These are phyloP conservation scores for Eutrema yunnanense DNA, from an alignment of 345 rosid species.

Conservation along the genomic window DNA sequence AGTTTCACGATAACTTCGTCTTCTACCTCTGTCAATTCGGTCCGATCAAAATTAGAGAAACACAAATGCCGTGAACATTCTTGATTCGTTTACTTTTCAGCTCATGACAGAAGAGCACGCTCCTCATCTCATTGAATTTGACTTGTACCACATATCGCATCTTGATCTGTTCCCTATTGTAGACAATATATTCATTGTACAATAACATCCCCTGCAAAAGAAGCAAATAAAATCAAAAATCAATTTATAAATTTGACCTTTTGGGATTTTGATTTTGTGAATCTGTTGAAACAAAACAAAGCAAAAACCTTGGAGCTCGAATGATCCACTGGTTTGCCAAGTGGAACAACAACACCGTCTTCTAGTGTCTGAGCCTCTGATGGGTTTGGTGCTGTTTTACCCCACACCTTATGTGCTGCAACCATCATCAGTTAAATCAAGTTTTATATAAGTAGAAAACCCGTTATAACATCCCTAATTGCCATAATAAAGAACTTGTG, in stretches of 20 bases:
- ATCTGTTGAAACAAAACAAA: neutral
- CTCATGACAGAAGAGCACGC: too few relatives aligned
- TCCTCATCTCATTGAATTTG: slow-evolving; percentile 38
- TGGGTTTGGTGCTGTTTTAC: slow-evolving; percentile 56
- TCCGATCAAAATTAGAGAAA: too few relatives aligned
- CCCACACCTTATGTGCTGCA: slow-evolving; percentile 87
- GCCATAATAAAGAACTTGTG: neutral
- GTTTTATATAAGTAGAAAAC: neutral
- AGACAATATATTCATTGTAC: slow-evolving; percentile 82
- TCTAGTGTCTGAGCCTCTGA: slow-evolving; percentile 50
- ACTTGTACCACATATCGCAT: slow-evolving; percentile 76
- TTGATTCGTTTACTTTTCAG: too few relatives aligned
- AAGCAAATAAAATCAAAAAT: neutral
- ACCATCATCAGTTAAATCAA: slow-evolving; percentile 6
- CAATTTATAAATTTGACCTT: neutral
- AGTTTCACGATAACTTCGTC: too few relatives aligned
- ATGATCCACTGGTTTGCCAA: slow-evolving; percentile 60
- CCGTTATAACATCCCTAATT: neutral
- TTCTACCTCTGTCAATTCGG: too few relatives aligned
- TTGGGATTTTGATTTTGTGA: neutral
- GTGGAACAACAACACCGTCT: slow-evolving; percentile 67
- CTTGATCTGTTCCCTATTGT: slow-evolving; percentile 76
- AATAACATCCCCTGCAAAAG: slow-evolving; percentile 52
- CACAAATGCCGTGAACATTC: too few relatives aligned
- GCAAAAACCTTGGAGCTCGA: slow-evolving; percentile 25